Conservation (phyloP, 2,329 filamentous ascomycete species). For the Clarireedia paspali region DNA sequence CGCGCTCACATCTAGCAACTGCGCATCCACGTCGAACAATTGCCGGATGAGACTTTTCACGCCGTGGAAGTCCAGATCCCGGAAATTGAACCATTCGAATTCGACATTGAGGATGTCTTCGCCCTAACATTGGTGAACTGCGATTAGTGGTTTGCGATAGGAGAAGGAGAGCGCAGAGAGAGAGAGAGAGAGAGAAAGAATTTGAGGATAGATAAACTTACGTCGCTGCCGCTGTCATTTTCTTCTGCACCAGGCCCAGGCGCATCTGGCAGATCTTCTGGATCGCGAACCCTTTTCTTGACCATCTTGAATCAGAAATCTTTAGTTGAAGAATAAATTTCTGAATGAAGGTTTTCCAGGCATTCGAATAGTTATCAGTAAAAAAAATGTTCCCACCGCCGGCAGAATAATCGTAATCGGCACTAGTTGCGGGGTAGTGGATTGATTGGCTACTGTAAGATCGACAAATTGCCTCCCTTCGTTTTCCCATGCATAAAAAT, state of each 20-base stretch:
- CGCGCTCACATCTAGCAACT: conserved; percentile 79
- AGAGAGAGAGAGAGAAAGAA: neutral
- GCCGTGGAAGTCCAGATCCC: conserved; percentile 89
- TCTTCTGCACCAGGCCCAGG: conserved; percentile 17
- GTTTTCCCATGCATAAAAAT: too few relatives aligned
- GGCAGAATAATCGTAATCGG: neutral
- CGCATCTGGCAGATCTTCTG: conserved; percentile 27
- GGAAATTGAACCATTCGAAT: conserved; percentile 98
- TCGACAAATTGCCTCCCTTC: too few relatives aligned
- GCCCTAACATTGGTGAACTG: conserved; percentile 46
- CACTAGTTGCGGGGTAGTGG: neutral
- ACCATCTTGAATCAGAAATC: conserved; percentile 24
- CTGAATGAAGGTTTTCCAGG: too few relatives aligned
- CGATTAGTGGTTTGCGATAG: neutral
- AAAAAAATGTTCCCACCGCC: neutral
- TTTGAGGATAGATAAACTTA: conserved; percentile 4
- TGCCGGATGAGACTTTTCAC: conserved; percentile 85
- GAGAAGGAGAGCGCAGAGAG: conserved; percentile 1
- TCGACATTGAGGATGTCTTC: conserved; percentile 90
- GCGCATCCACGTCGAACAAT: conserved; percentile 81
- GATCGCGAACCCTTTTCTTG: conserved; percentile 29
- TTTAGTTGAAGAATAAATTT: too few relatives aligned
- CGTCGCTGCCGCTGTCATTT: conserved; percentile 27
- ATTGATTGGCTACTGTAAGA: neutral
- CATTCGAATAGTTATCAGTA: neutral